Percentiles rank a stretch among this genome's conserved stretches.
Evolutionary conservation across 495 filamentous ascomycete species (phyloP).

Genomic region (Penicillium goetzii): DNA sequence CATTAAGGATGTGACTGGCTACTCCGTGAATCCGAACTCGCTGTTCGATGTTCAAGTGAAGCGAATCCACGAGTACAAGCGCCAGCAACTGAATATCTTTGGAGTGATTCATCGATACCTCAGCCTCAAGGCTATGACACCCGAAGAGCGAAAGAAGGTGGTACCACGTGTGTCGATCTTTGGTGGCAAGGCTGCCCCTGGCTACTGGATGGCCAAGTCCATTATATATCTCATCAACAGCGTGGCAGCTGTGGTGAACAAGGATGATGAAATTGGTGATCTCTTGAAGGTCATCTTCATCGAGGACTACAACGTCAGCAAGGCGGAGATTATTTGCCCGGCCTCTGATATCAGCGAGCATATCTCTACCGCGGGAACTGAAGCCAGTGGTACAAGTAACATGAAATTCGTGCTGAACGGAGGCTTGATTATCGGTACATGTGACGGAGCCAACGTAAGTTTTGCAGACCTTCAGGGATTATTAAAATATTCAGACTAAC

Average conservation of each 20-base stretch:
- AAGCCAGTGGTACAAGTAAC: conserved; percentile 73
- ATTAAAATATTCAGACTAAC: conserved; percentile 19
- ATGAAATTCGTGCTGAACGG: conserved; percentile 99
- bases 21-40: conserved; percentile 82
- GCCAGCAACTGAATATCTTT: conserved; percentile 98
- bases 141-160: conserved; percentile 85
- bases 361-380: conserved; percentile 96
- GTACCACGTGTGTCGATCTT: conserved; percentile 95
- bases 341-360: conserved; percentile 97
- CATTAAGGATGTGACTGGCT: conserved; percentile 78
- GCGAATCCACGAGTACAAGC: conserved; percentile 99
- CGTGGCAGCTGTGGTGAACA: conserved; percentile 90
- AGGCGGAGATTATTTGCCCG: conserved; percentile 94
- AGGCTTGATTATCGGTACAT: conserved; percentile 95
- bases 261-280: conserved; percentile 88
- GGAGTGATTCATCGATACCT: conserved; percentile 96
- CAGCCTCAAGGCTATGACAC: conserved; percentile 78
- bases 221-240: conserved; percentile 96
- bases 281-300: conserved; percentile 96
- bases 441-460: conserved; percentile 94
- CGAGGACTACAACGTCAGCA: conserved; percentile 99
- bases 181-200: conserved; percentile 95
- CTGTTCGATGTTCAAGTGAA: conserved; percentile 98
- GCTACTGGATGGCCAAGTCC: conserved; percentile 99
- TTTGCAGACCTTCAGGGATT: background rate